Evolutionary conservation across 2,329 filamentous ascomycete species (phyloP).

Genomic region (Moelleriella libera): DNA sequence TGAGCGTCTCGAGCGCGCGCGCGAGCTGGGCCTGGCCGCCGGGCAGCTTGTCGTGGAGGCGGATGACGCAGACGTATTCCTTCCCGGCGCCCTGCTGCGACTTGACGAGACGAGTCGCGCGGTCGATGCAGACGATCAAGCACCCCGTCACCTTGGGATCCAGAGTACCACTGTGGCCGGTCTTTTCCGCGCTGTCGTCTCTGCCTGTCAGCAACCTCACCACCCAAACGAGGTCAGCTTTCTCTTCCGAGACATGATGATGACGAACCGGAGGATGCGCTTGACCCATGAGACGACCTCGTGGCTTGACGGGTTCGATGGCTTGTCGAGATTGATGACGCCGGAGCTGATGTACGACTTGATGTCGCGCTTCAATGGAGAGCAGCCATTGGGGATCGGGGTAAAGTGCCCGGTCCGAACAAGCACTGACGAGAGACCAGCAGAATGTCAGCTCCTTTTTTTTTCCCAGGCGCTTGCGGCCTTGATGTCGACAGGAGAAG

Average conservation of each 20-base stretch:
- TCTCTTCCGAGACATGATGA: too few relatives aligned
- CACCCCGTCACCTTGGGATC: slow-evolving; percentile 97
- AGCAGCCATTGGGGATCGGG: slow-evolving; percentile 84
- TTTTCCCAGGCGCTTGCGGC: background rate
- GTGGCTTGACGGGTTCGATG: slow-evolving; percentile 93
- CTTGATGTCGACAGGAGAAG: background rate
- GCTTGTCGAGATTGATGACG: slow-evolving; percentile 81
- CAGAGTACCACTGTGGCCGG: slow-evolving; percentile 93
- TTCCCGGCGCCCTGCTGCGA: slow-evolving; percentile 98
- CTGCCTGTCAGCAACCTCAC: background rate
- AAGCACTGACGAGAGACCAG: slow-evolving; percentile 44
- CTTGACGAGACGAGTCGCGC: slow-evolving; percentile 94
- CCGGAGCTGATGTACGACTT: slow-evolving; percentile 95
- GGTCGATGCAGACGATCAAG: slow-evolving; percentile 89
- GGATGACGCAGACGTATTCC: slow-evolving; percentile 93
- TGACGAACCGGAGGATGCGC: slow-evolving; percentile 70
- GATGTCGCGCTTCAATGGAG: slow-evolving; percentile 83
- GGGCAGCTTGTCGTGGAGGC: slow-evolving; percentile 88
- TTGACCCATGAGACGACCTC: slow-evolving; percentile 99
- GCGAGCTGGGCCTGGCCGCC: slow-evolving; percentile 88
- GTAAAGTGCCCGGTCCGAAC: slow-evolving; percentile 94
- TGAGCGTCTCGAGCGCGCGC: slow-evolving; percentile 87
- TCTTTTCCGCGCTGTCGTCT: slow-evolving; percentile 56
- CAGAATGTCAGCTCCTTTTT: background rate
- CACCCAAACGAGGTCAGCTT: background rate